phyloP scores from a whole-genome alignment of 805 yeast species.

The Starmerella vaccinii region DNA sequence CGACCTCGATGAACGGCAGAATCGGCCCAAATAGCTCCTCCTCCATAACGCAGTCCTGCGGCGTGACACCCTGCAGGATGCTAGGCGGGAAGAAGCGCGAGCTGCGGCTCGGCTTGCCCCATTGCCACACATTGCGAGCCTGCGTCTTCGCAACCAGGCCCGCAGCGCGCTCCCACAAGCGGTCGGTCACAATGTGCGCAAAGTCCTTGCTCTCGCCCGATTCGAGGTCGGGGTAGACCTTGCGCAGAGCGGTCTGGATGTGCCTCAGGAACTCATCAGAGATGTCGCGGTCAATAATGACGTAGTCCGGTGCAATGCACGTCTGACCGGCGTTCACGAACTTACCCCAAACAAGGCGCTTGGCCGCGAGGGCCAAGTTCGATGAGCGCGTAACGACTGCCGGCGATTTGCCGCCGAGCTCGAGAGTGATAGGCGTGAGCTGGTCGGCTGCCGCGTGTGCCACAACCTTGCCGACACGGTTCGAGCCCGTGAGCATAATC shows the following conservation, averaged over 20 bases:
- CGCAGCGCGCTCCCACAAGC: slow-evolving; percentile 42
- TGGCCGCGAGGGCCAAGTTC: slow-evolving; percentile 37
- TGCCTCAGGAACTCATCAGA: slow-evolving; percentile 43
- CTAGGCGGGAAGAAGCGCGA: slow-evolving; percentile 61
- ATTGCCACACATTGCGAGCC: slow-evolving; percentile 26
- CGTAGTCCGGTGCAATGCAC: slow-evolving; percentile 81
- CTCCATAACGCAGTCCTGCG: slow-evolving; percentile 62
- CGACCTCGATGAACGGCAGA: slow-evolving; percentile 57
- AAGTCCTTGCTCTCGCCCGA: slow-evolving; percentile 29
- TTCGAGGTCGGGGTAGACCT: slow-evolving; percentile 38
- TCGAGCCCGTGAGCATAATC: slow-evolving; percentile 78
- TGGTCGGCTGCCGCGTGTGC: slow-evolving; percentile 75
- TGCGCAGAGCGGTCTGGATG: slow-evolving; percentile 35
- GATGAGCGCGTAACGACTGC: slow-evolving; percentile 50
- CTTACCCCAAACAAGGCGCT: slow-evolving; percentile 67
- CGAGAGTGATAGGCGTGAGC: slow-evolving; percentile 70
- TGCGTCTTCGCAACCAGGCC: slow-evolving; percentile 33
- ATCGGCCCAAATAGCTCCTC: slow-evolving; percentile 80
- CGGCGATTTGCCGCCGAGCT: slow-evolving; percentile 91
- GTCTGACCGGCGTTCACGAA: slow-evolving; percentile 80
- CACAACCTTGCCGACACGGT: slow-evolving; percentile 63
- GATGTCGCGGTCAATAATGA: slow-evolving; percentile 51
- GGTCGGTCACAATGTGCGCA: slow-evolving; percentile 52
- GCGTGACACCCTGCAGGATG: slow-evolving; percentile 48
- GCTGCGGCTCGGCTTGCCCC: slow-evolving; percentile 29